Base-by-base conservation (phyloP, 768 basidiomycete genomes). In the Russula brevipes region DNA sequence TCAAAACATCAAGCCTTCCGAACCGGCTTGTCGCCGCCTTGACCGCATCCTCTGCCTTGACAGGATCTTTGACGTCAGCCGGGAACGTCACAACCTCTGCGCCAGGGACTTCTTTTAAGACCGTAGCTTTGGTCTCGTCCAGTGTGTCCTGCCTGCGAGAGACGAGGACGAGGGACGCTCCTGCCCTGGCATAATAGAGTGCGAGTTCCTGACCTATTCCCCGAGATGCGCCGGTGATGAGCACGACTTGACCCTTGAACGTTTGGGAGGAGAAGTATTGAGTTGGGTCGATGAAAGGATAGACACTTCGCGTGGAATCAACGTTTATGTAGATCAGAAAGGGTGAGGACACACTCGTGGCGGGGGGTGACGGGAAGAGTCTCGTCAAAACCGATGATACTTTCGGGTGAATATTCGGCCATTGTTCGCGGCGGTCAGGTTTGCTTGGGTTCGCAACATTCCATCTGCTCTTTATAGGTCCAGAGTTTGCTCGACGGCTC, bases 201-300 rank as follows among this genome's bases (percentile, higher is more conserved):
- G 73, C 71, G 3, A 66, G 68, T 19, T 68, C 71, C 17, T 57
- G 41, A 11, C 74, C 73, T 35, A 75, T 71, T 17, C 74, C 73
- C 17, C 50, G 57, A 3, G 69, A 71, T 8, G 70, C 70, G 33
- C 73, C 73, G 9, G 71, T 69, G 49, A 70, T 54, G 62, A 74
- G 62, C 31, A 73, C 71, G 17, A 73, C 70, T 61, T 72, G 71
- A 16, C 66, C 71, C 6, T 61, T 57, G 44, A 67, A 68, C 3
- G 69, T 61, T n/a, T 63, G 54, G 3, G 58, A 46, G n/a, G 49
- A 50, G 50, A 68, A 65, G 33, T 70, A 54, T 1, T 55, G 53
- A 14, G 64, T 64, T 6, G 72, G 72, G 51, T 70, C 69, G 14
- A 74, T 73, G 17, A 66, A 69, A 24, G 24, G 24, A 24, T 24